Conservation (phyloP, 768 basidiomycete species). For the Xanthoconium purpureum region DNA sequence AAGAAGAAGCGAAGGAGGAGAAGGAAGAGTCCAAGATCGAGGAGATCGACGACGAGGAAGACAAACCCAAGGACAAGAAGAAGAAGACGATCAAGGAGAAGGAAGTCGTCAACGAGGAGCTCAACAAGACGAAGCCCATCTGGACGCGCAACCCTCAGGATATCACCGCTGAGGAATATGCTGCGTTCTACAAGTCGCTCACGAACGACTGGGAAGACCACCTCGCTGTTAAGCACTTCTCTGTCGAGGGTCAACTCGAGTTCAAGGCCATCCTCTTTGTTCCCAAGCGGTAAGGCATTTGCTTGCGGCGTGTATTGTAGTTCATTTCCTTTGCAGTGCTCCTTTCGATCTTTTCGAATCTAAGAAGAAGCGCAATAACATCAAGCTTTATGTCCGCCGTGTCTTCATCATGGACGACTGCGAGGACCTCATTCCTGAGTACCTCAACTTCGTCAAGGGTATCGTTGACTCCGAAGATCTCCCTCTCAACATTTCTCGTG, state of each 20-base stretch:
- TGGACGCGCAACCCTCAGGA: slow-evolving; percentile 99
- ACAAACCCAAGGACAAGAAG: slow-evolving; percentile 87
- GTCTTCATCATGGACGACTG: slow-evolving; percentile 99
- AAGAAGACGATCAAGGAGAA: slow-evolving; percentile 92
- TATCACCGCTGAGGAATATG: slow-evolving; percentile 92
- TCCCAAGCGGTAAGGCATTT: slow-evolving; percentile 76
- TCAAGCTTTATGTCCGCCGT: slow-evolving; percentile 99
- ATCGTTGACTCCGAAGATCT: slow-evolving; percentile 99
- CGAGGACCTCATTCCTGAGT: slow-evolving; percentile 98
- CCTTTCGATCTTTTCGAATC: slow-evolving; percentile 99
- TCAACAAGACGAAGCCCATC: slow-evolving; percentile 99
- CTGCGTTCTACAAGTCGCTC: slow-evolving; percentile 97
- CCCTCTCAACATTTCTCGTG: slow-evolving; percentile 99
- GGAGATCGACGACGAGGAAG: slow-evolving; percentile 80
- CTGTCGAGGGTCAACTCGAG: slow-evolving; percentile 99
- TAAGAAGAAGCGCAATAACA: slow-evolving; percentile 99
- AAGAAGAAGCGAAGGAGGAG: slow-evolving; percentile 70
- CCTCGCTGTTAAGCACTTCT: slow-evolving; percentile 99
- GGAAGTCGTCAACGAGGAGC: slow-evolving; percentile 88
- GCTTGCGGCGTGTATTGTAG: not conserved
- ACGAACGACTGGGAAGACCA: slow-evolving; percentile 99
- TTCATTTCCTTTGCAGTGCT: slow-evolving; percentile 50
- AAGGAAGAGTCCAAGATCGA: slow-evolving; percentile 77
- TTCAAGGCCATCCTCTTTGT: slow-evolving; percentile 99
- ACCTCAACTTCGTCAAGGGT: slow-evolving; percentile 99